Conservation (phyloP, 1,284 basidiomycete genomes). For the Boletus smithii region DNA sequence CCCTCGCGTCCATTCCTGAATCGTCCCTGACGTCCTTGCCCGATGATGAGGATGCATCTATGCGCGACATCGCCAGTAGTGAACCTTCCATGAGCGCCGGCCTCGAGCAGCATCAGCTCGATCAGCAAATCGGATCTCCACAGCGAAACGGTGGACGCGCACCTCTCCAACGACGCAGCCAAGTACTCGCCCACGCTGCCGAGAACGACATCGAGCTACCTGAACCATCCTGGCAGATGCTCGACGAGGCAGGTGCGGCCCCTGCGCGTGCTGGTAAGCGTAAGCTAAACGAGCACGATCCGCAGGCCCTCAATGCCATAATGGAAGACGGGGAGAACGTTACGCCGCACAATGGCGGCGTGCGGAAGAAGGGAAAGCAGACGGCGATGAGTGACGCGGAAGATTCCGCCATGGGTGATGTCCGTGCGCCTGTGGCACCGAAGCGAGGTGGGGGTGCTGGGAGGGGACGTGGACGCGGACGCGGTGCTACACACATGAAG, state of each 20-base stretch:
- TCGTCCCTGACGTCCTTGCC: slow-evolving; percentile 25
- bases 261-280: slow-evolving; percentile 31
- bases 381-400: slow-evolving; percentile 14
- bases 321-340: slow-evolving; percentile 17
- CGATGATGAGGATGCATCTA: slow-evolving; percentile 34
- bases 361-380: slow-evolving; percentile 28
- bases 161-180: slow-evolving; percentile 47
- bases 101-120: slow-evolving; percentile 35
- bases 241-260: slow-evolving; percentile 27
- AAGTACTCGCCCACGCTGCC: slow-evolving; percentile 41
- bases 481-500: slow-evolving; percentile 14
- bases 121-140: slow-evolving; percentile 9
- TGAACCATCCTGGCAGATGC: slow-evolving; percentile 34
- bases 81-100: slow-evolving; percentile 36
- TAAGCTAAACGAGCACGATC: slow-evolving; percentile 31
- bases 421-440: not conserved
- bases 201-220: slow-evolving; percentile 19
- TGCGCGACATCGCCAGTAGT: slow-evolving; percentile 27
- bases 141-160: slow-evolving; percentile 17
- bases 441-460: slow-evolving; percentile 21
- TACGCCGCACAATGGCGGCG: slow-evolving; percentile 6
- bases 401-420: slow-evolving; percentile 15
- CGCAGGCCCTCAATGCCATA: slow-evolving; percentile 18
- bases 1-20: slow-evolving; percentile 14
- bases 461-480: slow-evolving; percentile 22